phyloP scores from a whole-genome alignment of 2,329 filamentous ascomycete species.

The Iodosphaeria phyllophila region DNA sequence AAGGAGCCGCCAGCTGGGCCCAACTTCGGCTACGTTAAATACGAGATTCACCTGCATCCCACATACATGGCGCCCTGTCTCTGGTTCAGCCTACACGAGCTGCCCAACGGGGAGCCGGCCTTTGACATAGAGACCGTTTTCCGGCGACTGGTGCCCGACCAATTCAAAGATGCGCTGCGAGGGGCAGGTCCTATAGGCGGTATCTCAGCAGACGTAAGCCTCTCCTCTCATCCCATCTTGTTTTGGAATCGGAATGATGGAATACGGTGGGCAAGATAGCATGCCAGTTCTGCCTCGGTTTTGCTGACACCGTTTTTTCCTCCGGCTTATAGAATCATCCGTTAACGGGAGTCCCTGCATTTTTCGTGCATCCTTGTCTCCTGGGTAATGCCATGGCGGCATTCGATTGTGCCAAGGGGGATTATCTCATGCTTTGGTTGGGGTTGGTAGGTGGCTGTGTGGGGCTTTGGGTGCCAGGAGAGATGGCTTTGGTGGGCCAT shows the following conservation, averaged over 20 bases:
- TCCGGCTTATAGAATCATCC: conserved; percentile 77
- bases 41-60: conserved; percentile 58
- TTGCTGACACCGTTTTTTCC: conserved; percentile 12
- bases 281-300: no score
- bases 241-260: conserved; percentile 13
- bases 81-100: conserved; percentile 50
- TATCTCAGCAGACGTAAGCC: conserved; percentile 58
- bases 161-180: conserved; percentile 42
- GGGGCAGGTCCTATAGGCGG: conserved; percentile 47
- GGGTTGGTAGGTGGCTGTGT: conserved; percentile 71
- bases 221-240: conserved; percentile 9
- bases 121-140: conserved; percentile 53
- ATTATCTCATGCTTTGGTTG: conserved; percentile 77
- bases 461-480: conserved; percentile 57
- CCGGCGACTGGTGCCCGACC: conserved; percentile 46
- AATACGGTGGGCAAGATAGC: no score
- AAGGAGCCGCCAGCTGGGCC: conserved; percentile 11
- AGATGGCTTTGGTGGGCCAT: conserved; percentile 32
- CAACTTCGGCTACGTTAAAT: conserved; percentile 32
- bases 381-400: conserved; percentile 62
- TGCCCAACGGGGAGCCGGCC: conserved; percentile 33
- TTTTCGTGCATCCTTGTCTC: conserved; percentile 86
- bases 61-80: conserved; percentile 59
- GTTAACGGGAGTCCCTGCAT: conserved; percentile 55
- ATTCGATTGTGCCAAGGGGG: conserved; percentile 39